Conservation (phyloP, 75 land plant genomes). For the Selaginella tamariscina region DNA sequence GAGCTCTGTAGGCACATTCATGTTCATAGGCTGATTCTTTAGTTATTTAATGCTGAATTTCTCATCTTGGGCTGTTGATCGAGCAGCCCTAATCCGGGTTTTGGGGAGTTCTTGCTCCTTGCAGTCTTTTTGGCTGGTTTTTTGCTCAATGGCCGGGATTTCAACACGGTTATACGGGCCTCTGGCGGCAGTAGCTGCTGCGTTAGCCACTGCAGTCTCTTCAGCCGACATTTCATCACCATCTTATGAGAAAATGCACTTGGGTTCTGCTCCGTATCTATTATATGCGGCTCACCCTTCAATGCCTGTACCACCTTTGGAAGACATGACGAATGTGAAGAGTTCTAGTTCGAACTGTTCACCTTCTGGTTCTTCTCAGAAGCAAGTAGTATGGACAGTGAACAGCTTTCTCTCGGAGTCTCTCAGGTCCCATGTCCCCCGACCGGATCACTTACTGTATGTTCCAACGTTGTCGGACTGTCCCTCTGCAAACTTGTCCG, state of each 20-base stretch:
- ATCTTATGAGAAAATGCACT: neutral
- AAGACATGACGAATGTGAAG: no score
- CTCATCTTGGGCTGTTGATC: neutral
- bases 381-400: neutral
- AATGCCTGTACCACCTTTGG: neutral
- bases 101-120: neutral
- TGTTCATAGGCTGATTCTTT: no score
- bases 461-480: neutral
- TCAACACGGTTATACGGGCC: neutral
- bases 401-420: neutral
- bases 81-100: neutral
- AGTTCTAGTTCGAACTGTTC: neutral
- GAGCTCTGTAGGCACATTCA: no score
- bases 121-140: neutral
- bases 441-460: neutral
- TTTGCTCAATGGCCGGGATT: neutral
- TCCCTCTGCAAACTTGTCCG: neutral
- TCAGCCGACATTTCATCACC: neutral
- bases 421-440: neutral
- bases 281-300: neutral
- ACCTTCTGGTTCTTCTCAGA: neutral
- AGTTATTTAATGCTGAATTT: conserved; percentile 2
- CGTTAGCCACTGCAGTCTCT: neutral
- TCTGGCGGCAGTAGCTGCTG: neutral
- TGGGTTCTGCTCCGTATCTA: neutral